Percentiles rank a stretch among this genome's conserved stretches.
Conservation (phyloP, 2,329 filamentous ascomycete species). For the Amphichorda felina region DNA sequence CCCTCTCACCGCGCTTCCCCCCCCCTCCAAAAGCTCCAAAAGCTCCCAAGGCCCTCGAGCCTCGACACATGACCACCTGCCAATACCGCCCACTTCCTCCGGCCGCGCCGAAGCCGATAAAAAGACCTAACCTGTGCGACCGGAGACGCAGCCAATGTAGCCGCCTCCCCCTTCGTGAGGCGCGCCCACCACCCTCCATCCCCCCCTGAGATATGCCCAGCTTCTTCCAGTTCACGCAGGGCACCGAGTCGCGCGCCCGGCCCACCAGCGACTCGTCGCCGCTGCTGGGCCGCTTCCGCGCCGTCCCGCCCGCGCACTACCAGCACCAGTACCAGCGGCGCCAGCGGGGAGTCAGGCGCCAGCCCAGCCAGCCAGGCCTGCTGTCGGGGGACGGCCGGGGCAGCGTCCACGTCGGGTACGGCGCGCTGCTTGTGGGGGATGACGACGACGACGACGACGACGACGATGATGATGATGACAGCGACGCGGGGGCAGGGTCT, state of each 20-base stretch:
- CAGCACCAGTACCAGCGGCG: slow-evolving; percentile 6
- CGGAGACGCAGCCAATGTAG: slow-evolving; percentile 1
- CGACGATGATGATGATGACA: slow-evolving; percentile 8
- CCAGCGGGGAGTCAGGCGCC: slow-evolving; percentile 9
- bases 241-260: slow-evolving; percentile 43
- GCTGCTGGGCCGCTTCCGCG: slow-evolving; percentile 52
- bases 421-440: slow-evolving; percentile 34
- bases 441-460: slow-evolving; percentile 19
- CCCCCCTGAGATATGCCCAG: slow-evolving; percentile 35
- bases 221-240: slow-evolving; percentile 58
- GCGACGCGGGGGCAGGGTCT: slow-evolving; percentile 11
- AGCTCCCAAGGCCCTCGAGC: no score
- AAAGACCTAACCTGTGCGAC: no score
- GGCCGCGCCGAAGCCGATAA: no score
- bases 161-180: neutral
- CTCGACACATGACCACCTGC: neutral
- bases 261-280: slow-evolving; percentile 41
- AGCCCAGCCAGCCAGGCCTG: slow-evolving; percentile 24
- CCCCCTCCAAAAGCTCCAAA: neutral
- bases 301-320: slow-evolving; percentile 34
- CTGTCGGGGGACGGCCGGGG: slow-evolving; percentile 29
- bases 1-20: neutral
- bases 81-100: no score
- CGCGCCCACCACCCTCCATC: no score
- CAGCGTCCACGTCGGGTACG: slow-evolving; percentile 46